Evolutionary conservation across 2,329 filamentous ascomycete genomes (phyloP), one percentile per base, ranked within the genome.

Genomic region (Calonectria naviculata): DNA sequence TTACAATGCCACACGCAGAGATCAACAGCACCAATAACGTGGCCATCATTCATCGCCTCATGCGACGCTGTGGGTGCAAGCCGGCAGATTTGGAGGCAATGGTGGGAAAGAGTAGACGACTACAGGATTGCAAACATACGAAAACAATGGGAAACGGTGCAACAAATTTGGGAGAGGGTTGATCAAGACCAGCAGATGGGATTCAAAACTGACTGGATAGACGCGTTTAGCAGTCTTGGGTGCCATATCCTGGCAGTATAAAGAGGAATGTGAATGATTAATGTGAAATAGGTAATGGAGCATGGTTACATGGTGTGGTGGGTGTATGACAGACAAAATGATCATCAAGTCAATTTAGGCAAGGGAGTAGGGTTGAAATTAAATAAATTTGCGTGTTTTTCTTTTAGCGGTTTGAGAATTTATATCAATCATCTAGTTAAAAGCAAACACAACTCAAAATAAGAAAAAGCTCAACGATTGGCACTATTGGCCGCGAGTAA

Each of bases 71-170:
- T 46, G 1, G 28, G 19, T 2, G 21, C 46, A 6, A 24, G 46
- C 12, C 54, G 70, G n/a, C 54, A 58, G 9, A 13, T 28, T 17
- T 71, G 70, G 44, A 61, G 46, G n/a, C 10, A 36, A n/a, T 71
- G 70, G 70, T 71, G 70, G 70, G 62, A 70, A 26, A 28, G 67
- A 15, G 56, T 71, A 21, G 47, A 66, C 13, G 28, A 52, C 5
- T 71, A 71, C 9, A 46, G 44, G 5, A 71, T 71, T 34, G 70
- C 67, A 2, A 70, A 71, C 52, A 63, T 38, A n/a, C 31, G 56
- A 17, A 71, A 29, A 21, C 70, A 71, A 10, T 70, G 70, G 70
- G 63, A 47, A 6, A 66, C 65, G 28, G 38, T 71, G 1, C 67
- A 66, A 12, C 38, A 56, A 8, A 38, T 63, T 4, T 71, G 70